phyloP scores from a whole-genome alignment of 441 rosid species.

The Sinapis alba region DNA sequence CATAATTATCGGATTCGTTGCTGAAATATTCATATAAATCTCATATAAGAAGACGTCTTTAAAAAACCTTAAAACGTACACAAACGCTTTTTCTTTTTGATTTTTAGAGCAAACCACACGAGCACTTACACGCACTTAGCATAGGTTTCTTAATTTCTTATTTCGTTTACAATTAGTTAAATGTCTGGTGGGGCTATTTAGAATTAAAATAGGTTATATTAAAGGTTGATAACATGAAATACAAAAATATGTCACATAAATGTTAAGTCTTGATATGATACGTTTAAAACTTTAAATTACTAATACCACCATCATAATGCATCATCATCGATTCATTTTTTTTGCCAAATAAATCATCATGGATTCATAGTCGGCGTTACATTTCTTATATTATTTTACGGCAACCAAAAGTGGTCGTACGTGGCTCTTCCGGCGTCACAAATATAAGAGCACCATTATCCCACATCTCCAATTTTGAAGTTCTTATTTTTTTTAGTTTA shows the following conservation, averaged over 20 bases:
- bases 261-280: neutral
- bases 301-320: neutral
- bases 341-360: neutral
- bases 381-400: conserved; percentile 3
- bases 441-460: too few relatives aligned
- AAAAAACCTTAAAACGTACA: neutral
- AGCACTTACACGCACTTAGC: neutral
- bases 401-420: neutral
- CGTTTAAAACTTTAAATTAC: neutral
- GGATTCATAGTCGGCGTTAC: neutral
- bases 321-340: neutral
- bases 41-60: neutral
- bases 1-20: neutral
- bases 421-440: conserved; percentile 27
- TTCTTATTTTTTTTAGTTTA: too few relatives aligned
- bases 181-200: neutral
- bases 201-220: neutral
- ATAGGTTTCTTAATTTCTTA: neutral
- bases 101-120: neutral
- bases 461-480: too few relatives aligned
- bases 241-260: neutral
- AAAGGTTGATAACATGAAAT: neutral
- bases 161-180: neutral
- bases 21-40: neutral
- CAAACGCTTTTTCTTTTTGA: neutral